Conservation (phyloP, 192 early-diverging fungal genomes). For the Coemansia sp. region DNA sequence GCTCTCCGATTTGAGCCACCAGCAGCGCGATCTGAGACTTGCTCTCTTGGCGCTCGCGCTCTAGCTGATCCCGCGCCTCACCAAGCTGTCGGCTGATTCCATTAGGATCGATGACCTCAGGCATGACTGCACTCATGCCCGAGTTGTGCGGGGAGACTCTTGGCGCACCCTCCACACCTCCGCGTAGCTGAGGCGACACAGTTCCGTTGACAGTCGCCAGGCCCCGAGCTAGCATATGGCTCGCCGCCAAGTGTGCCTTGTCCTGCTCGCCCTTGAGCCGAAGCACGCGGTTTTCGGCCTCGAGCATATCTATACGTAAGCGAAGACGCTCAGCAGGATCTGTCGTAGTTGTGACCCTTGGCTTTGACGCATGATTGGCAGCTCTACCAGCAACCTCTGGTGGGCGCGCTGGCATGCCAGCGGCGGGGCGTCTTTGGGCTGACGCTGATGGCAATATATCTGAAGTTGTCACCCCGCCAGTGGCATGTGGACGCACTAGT, state of each 20-base stretch:
- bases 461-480: neutral
- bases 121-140: neutral
- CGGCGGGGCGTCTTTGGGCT: conserved; percentile 14
- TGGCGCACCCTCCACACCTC: neutral
- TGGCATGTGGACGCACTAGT: conserved; percentile 5
- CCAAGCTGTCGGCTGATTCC: conserved; percentile 27
- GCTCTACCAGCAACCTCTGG: conserved; percentile 7
- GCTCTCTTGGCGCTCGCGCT: conserved; percentile 38
- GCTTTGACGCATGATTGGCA: neutral
- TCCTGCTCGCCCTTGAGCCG: conserved; percentile 68
- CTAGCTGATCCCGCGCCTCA: conserved; percentile 26
- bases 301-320: conserved; percentile 65
- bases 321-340: conserved; percentile 59
- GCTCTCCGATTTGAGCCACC: conserved; percentile 28
- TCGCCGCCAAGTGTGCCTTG: conserved; percentile 57
- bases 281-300: conserved; percentile 71
- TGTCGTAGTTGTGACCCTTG: conserved; percentile 2
- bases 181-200: conserved; percentile 18
- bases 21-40: conserved; percentile 27
- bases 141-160: conserved; percentile 13
- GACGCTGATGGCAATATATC: conserved; percentile 1
- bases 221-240: conserved; percentile 60
- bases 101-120: neutral
- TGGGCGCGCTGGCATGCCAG: neutral
- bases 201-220: conserved; percentile 29